Evolutionary conservation across 2,329 filamentous ascomycete species (phyloP).

Genomic region (Xylariaceae sp.): DNA sequence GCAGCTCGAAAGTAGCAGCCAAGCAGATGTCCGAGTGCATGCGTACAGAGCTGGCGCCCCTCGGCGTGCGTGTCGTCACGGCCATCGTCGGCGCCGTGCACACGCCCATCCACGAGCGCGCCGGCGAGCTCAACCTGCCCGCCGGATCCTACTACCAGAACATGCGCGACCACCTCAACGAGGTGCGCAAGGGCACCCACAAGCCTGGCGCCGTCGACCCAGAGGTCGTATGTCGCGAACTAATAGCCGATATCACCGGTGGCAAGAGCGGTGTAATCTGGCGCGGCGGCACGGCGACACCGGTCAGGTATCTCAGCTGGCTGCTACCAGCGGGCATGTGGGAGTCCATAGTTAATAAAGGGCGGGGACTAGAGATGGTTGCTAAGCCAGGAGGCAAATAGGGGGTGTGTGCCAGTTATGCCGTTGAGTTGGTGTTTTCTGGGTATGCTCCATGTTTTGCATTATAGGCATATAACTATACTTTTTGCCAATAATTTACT

Average conservation of each 20-base stretch:
- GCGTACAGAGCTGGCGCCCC: constrained; percentile 9
- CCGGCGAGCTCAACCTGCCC: constrained; percentile 1
- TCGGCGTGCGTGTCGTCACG: constrained; percentile 18
- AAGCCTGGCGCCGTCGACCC: constrained; percentile 3
- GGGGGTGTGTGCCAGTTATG: too few species aligned
- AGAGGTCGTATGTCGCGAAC: neutral
- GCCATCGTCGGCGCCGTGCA: constrained; percentile 21
- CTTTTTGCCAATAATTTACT: too few species aligned
- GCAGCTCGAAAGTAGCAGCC: constrained; percentile 6
- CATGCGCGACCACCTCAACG: constrained; percentile 1
- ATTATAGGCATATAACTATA: too few species aligned
- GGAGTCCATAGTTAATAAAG: constrained; percentile 5
- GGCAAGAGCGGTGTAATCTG: constrained; percentile 2
- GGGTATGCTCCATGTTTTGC: too few species aligned
- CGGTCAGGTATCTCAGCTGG: neutral
- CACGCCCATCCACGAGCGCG: constrained; percentile 24
- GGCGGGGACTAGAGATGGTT: neutral
- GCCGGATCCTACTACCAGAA: neutral
- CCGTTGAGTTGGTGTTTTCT: too few species aligned
- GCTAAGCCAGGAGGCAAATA: neutral
- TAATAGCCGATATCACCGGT: neutral
- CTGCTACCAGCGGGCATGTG: neutral
- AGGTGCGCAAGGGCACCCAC: neutral
- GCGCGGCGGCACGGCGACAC: constrained; percentile 2
- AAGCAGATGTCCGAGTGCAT: constrained; percentile 6